Evolutionary conservation across 2,329 filamentous ascomycete genomes (phyloP).

Genomic region (Alternaria triticimaculans): DNA sequence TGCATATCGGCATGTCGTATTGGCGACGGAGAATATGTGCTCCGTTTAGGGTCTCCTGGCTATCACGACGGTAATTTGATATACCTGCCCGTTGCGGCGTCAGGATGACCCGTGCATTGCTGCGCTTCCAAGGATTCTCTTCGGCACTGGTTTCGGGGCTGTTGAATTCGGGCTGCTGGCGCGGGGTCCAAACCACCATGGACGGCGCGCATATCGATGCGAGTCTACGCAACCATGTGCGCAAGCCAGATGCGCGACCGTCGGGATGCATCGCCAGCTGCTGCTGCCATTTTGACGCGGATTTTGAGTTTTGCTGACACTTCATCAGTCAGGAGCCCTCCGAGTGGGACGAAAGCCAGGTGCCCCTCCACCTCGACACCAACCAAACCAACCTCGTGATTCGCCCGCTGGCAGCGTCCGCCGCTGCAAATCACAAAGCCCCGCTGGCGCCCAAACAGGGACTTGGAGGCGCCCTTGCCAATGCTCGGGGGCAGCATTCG

Average conservation of each 20-base stretch:
- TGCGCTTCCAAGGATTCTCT: conserved; percentile 2
- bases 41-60: neutral
- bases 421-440: conserved; percentile 40
- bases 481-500: conserved; percentile 41
- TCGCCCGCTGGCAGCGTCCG: conserved; percentile 36
- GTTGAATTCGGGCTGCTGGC: conserved; percentile 12
- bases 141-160: conserved; percentile 12
- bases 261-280: neutral
- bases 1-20: neutral
- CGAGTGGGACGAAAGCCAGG: conserved; percentile 39
- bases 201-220: conserved; percentile 24
- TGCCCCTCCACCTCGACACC: conserved; percentile 41
- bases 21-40: conserved; percentile 1
- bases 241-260: conserved; percentile 12
- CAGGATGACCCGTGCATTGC: conserved; percentile 13
- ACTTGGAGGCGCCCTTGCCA: conserved; percentile 38
- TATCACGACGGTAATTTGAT: conserved; percentile 3
- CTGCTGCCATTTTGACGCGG: conserved; percentile 13
- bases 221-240: conserved; percentile 19
- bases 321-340: conserved; percentile 35
- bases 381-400: conserved; percentile 36
- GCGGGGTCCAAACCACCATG: conserved; percentile 24
- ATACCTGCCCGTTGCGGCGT: conserved; percentile 1
- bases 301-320: conserved; percentile 30
- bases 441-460: conserved; percentile 48